These are phyloP conservation scores for Cercospora sp. DNA, from an alignment of 2,329 filamentous ascomycete genomes.

Conservation along the genomic window DNA sequence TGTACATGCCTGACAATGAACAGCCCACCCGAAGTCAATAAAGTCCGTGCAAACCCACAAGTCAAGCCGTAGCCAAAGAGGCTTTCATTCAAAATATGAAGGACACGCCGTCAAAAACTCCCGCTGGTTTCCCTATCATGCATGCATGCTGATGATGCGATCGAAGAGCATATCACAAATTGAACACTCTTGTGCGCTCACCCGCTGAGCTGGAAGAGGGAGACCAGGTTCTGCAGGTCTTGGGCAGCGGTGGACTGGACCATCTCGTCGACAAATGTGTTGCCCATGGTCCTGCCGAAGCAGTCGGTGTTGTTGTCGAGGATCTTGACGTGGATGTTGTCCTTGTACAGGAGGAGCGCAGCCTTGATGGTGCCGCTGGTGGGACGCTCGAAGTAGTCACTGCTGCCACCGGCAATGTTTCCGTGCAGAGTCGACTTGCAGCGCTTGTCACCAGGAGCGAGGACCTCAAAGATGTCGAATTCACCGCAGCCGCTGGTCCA, in stretches of 20 bases:
- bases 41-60: neutral
- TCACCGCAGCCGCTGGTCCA: slow-evolving; percentile 72
- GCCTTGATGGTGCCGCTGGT: slow-evolving; percentile 60
- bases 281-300: slow-evolving; percentile 41
- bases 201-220: slow-evolving; percentile 40
- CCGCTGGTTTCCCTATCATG: slow-evolving; percentile 2
- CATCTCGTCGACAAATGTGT: slow-evolving; percentile 40
- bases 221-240: slow-evolving; percentile 39
- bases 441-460: slow-evolving; percentile 63
- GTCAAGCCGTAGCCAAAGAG: slow-evolving; percentile 12
- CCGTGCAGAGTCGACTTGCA: slow-evolving; percentile 71
- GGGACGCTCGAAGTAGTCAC: slow-evolving; percentile 72
- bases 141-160: slow-evolving; percentile 1
- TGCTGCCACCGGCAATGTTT: slow-evolving; percentile 63
- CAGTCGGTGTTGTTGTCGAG: slow-evolving; percentile 42
- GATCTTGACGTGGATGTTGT: slow-evolving; percentile 59
- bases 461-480: slow-evolving; percentile 73
- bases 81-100: neutral
- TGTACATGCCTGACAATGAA: slow-evolving; percentile 17
- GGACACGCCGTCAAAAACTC: neutral
- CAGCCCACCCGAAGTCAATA: neutral
- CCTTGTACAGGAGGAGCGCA: slow-evolving; percentile 62
- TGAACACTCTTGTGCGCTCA: slow-evolving; percentile 9
- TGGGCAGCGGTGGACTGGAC: slow-evolving; percentile 36
- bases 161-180: slow-evolving; percentile 10